Percentiles rank a stretch among this genome's conserved stretches.
phyloP scores from a whole-genome alignment of 192 early-diverging fungal species.

The Polychytrium aggregatum region DNA sequence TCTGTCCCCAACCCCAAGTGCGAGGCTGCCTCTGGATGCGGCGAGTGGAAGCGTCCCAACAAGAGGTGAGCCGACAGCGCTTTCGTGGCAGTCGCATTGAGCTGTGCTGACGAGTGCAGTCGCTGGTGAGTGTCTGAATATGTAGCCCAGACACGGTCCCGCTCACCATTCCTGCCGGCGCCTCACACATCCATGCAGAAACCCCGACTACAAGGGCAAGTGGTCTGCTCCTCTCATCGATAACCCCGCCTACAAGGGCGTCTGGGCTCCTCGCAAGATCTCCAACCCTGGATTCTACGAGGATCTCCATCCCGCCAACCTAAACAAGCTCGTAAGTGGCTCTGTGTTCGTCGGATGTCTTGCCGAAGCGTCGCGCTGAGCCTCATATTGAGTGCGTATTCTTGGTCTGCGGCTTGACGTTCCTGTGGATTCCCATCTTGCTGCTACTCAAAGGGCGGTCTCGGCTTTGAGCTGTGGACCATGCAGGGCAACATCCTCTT shows the following conservation, averaged over 20 bases:
- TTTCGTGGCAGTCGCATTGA: too few species aligned
- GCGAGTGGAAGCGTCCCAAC: conserved; percentile 70
- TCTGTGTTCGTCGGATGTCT: not conserved
- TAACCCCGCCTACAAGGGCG: conserved; percentile 89
- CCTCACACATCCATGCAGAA: too few species aligned
- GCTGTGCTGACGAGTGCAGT: too few species aligned
- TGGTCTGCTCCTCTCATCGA: conserved; percentile 76
- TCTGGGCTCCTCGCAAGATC: conserved; percentile 77
- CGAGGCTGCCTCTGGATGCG: conserved; percentile 59
- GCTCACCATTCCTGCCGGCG: too few species aligned
- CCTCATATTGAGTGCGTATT: too few species aligned
- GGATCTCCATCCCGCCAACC: conserved; percentile 63
- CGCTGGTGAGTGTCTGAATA: too few species aligned
- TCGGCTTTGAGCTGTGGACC: conserved; percentile 91
- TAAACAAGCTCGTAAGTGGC: conserved; percentile 54
- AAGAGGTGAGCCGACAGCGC: too few species aligned
- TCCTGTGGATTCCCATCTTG: not conserved
- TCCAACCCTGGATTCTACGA: conserved; percentile 77
- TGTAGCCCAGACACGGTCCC: too few species aligned
- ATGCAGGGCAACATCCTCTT: conserved; percentile 82
- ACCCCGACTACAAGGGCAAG: conserved; percentile 90
- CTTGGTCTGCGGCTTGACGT: not conserved
- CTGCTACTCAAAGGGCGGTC: too few species aligned
- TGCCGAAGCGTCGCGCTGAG: not conserved
- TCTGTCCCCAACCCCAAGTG: conserved; percentile 75